Percentiles rank a stretch among this genome's conserved stretches.
These are phyloP conservation scores for Diutina siamensis DNA, from an alignment of 1,139 yeast genomes.

Conservation along the genomic window DNA sequence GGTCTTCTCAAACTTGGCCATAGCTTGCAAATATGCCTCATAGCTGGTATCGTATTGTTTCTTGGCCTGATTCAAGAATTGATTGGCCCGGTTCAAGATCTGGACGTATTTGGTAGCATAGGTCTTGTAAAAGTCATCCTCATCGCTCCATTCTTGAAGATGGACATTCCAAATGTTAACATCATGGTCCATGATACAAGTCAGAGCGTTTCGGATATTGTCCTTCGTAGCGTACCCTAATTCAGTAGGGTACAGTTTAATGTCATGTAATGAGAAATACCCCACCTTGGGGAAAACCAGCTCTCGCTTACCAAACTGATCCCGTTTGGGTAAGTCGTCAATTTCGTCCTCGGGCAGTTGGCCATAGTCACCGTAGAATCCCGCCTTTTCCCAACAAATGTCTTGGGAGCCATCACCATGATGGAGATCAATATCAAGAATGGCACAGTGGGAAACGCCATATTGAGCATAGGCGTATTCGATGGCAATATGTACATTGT, in stretches of 20 bases:
- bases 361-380: slow-evolving; percentile 42
- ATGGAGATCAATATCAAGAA: slow-evolving; percentile 74
- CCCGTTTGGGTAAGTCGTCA: slow-evolving; percentile 25
- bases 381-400: slow-evolving; percentile 74
- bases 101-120: slow-evolving; percentile 54
- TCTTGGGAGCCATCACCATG: slow-evolving; percentile 94
- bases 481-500: slow-evolving; percentile 73
- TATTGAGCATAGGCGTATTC: slow-evolving; percentile 63
- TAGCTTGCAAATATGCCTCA: slow-evolving; percentile 19
- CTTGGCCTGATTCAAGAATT: slow-evolving; percentile 45
- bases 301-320: slow-evolving; percentile 42
- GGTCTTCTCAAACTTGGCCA: slow-evolving; percentile 18
- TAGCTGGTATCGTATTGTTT: slow-evolving; percentile 30
- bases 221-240: slow-evolving; percentile 65
- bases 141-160: slow-evolving; percentile 51
- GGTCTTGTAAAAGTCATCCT: slow-evolving; percentile 52
- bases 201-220: slow-evolving; percentile 64
- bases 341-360: slow-evolving; percentile 17
- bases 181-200: slow-evolving; percentile 73
- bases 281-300: slow-evolving; percentile 60
- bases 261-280: slow-evolving; percentile 76
- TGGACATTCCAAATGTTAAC: slow-evolving; percentile 81
- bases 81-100: slow-evolving; percentile 56
- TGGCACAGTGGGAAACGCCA: slow-evolving; percentile 70
- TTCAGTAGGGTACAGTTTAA: slow-evolving; percentile 81